phyloP scores from a whole-genome alignment of 2,329 filamentous ascomycete species.

The Neofusicoccum kwambonambiense region DNA sequence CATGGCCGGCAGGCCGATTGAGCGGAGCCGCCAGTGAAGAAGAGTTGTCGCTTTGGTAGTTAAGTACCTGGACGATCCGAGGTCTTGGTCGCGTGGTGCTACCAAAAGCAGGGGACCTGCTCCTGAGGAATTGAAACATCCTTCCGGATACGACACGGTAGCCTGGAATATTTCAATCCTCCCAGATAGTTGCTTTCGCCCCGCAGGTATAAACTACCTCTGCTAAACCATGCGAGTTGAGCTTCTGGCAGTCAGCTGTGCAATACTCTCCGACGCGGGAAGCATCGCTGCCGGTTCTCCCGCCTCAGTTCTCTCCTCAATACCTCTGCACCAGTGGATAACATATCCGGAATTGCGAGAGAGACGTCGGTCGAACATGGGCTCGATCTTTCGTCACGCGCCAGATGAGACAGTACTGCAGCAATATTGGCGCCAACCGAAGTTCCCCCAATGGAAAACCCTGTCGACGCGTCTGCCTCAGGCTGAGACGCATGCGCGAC shows the following conservation, averaged over 20 bases:
- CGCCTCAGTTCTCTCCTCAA: slow-evolving; percentile 19
- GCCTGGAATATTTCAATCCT: no score
- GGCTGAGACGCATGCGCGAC: slow-evolving; percentile 19
- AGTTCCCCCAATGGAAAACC: neutral
- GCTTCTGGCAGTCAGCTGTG: neutral
- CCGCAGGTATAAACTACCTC: no score
- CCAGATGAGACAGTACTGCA: slow-evolving; percentile 22
- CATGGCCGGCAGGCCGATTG: slow-evolving; percentile 24
- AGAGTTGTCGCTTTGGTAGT: slow-evolving; percentile 31
- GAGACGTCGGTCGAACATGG: slow-evolving; percentile 23
- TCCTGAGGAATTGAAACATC: no score
- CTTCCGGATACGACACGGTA: no score
- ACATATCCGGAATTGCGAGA: slow-evolving; percentile 19
- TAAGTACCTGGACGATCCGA: slow-evolving; percentile 15
- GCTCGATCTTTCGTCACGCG: slow-evolving; percentile 22
- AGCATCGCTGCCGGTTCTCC: neutral
- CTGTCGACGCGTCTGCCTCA: slow-evolving; percentile 20
- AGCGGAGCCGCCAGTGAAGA: slow-evolving; percentile 29
- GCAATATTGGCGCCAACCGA: neutral
- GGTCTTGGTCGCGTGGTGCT: no score
- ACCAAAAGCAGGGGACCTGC: no score
- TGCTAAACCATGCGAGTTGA: no score
- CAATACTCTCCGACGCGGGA: neutral
- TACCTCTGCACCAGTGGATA: slow-evolving; percentile 19
- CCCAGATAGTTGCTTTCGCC: no score